A percentile compares a stretch with the other conserved stretches of the same genome.
Evolutionary conservation across 352 stramenopile species (phyloP).

Genomic region (Salisapilia sapeloensis): DNA sequence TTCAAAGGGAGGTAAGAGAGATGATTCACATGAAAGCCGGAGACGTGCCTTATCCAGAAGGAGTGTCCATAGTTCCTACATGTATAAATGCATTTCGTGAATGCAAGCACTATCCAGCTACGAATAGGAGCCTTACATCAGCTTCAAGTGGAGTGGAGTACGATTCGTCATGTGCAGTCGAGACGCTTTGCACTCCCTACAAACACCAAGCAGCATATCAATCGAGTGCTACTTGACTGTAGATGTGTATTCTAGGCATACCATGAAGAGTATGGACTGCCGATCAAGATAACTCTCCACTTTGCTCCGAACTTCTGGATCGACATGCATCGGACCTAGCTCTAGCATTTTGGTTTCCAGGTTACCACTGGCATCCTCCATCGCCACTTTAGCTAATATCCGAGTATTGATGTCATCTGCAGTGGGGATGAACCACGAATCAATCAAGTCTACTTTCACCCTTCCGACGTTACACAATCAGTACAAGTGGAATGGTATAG

Average conservation of each 20-base stretch:
- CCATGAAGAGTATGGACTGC: slow-evolving; percentile 72
- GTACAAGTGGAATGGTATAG: neutral
- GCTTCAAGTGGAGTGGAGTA: slow-evolving; percentile 13
- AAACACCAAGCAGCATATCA: too few relatives aligned
- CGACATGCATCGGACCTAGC: slow-evolving; percentile 68
- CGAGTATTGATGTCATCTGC: slow-evolving; percentile 64
- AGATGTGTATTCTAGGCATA: too few relatives aligned
- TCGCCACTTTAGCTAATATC: slow-evolving; percentile 59
- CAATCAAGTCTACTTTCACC: slow-evolving; percentile 9
- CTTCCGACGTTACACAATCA: neutral
- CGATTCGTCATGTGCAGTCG: slow-evolving; percentile 38
- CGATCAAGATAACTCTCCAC: slow-evolving; percentile 73
- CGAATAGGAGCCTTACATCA: neutral
- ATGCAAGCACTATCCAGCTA: neutral
- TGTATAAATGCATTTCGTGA: neutral
- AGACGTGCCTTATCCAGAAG: slow-evolving; percentile 64
- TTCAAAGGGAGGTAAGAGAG: slow-evolving; percentile 60
- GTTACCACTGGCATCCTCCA: slow-evolving; percentile 42
- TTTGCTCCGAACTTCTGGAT: slow-evolving; percentile 68
- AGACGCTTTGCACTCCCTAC: slow-evolving; percentile 22
- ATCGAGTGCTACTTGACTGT: too few relatives aligned
- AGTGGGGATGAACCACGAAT: slow-evolving; percentile 68
- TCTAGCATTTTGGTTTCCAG: slow-evolving; percentile 69
- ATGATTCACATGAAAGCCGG: slow-evolving; percentile 65
- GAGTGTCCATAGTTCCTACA: slow-evolving; percentile 66